Conservation (phyloP, 352 stramenopile genomes). For the Globisporangium apiculatum region DNA sequence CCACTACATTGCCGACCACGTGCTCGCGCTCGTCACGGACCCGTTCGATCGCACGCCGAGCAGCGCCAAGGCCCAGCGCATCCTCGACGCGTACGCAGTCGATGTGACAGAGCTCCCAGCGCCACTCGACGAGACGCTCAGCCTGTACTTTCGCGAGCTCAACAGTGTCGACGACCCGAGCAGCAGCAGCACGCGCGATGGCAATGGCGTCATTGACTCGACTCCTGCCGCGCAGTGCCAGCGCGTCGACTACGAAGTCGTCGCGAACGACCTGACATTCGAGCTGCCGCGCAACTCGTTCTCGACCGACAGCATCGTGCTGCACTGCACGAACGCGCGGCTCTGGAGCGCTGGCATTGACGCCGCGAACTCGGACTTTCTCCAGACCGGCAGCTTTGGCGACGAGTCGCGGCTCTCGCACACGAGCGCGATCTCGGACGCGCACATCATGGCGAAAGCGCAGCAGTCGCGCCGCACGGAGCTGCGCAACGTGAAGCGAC, state of each 20-base stretch:
- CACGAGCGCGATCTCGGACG: constrained; percentile 26
- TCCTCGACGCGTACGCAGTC: constrained; percentile 31
- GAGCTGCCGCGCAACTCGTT: constrained; percentile 74
- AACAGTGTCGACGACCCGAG: constrained; percentile 9
- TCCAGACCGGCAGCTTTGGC: constrained; percentile 66
- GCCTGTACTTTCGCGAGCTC: constrained; percentile 25
- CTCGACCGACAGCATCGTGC: constrained; percentile 61
- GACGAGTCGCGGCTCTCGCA: constrained; percentile 47
- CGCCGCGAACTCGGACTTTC: constrained; percentile 55
- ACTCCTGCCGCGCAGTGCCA: not conserved
- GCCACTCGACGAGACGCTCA: constrained; percentile 26
- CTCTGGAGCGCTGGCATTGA: constrained; percentile 69
- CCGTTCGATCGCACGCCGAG: constrained; percentile 24
- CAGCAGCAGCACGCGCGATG: not conserved
- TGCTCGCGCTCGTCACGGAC: constrained; percentile 22
- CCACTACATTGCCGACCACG: constrained; percentile 62
- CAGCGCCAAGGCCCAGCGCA: constrained; percentile 16
- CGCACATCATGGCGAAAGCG: constrained; percentile 31
- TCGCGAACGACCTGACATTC: constrained; percentile 79
- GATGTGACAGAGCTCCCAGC: constrained; percentile 29
- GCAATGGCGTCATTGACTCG: too few relatives aligned
- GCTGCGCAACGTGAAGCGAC: constrained; percentile 57
- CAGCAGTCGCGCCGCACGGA: constrained; percentile 58
- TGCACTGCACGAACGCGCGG: constrained; percentile 66
- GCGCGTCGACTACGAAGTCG: constrained; percentile 46